Conservation (phyloP, 768 basidiomycete species). For the Russula virescens region DNA sequence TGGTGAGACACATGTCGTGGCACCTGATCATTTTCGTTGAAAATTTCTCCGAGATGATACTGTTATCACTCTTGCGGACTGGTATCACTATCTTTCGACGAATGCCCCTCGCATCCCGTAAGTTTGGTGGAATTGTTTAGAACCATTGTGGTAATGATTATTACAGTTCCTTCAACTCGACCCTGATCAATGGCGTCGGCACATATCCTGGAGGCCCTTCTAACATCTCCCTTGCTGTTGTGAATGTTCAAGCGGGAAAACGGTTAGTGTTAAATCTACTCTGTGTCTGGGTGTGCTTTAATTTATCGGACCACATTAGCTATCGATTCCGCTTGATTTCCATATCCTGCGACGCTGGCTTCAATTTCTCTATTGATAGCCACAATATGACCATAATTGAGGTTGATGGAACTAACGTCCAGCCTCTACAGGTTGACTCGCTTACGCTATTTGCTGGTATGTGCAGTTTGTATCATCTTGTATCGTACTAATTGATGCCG, state of each 20-base stretch:
- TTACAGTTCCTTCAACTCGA: conserved; percentile 32
- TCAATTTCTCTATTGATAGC: conserved; percentile 28
- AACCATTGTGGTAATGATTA: neutral
- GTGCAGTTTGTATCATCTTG: neutral
- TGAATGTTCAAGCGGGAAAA: conserved; percentile 37
- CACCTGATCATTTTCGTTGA: neutral
- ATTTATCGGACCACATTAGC: conserved; percentile 26
- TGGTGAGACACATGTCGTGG: conserved; percentile 21
- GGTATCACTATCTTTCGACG: conserved; percentile 39
- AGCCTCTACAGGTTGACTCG: conserved; percentile 26
- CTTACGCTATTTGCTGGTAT: conserved; percentile 25
- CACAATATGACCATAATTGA: conserved; percentile 31
- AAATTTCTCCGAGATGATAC: conserved; percentile 32
- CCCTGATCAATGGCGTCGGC: conserved; percentile 49
- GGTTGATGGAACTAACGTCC: conserved; percentile 25
- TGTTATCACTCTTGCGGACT: conserved; percentile 47
- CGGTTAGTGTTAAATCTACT: conserved; percentile 16
- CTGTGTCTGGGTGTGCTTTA: neutral
- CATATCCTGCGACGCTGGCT: conserved; percentile 41
- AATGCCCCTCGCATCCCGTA: conserved; percentile 24
- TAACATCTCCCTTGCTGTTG: conserved; percentile 36
- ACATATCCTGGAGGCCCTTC: conserved; percentile 39
- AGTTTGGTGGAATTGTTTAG: neutral
- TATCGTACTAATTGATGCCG: neutral
- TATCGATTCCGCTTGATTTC: conserved; percentile 53